A percentile compares a stretch with the other conserved stretches of the same genome.
phyloP scores from a whole-genome alignment of 345 rosid species.

The Populus euphratica region DNA sequence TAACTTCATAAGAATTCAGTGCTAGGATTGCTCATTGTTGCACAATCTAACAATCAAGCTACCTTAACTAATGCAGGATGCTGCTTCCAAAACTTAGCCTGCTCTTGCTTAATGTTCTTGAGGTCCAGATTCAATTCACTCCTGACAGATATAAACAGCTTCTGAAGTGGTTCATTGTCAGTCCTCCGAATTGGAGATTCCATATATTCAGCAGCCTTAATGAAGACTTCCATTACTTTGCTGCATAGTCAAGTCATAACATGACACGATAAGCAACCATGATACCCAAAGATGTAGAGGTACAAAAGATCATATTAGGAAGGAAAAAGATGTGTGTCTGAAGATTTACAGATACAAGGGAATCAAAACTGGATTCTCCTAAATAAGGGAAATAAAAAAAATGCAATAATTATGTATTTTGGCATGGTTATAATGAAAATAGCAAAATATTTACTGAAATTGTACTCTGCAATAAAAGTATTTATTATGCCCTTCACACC shows the following conservation, averaged over 20 bases:
- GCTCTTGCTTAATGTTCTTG: slow-evolving; percentile 98
- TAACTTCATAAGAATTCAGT: slow-evolving; percentile 7
- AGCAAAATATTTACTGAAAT: too few species aligned
- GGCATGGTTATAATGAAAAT: neutral
- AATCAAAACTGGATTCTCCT: neutral
- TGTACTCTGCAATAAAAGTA: too few species aligned
- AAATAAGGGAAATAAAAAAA: neutral
- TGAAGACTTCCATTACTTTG: slow-evolving; percentile 98
- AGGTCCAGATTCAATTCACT: slow-evolving; percentile 93
- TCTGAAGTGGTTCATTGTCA: slow-evolving; percentile 93
- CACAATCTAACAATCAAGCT: slow-evolving; percentile 13
- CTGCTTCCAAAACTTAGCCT: slow-evolving; percentile 98
- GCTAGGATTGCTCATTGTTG: neutral
- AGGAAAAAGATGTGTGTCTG: neutral
- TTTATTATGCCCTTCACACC: too few species aligned
- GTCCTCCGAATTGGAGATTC: slow-evolving; percentile 97
- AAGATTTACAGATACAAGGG: neutral
- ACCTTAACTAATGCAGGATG: slow-evolving; percentile 98
- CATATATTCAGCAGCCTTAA: slow-evolving; percentile 92
- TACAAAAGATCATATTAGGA: neutral
- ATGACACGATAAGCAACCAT: neutral
- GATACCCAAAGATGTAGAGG: neutral
- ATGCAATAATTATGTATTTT: neutral
- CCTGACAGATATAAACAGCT: slow-evolving; percentile 90
- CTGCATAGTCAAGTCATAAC: slow-evolving; percentile 37